These are phyloP conservation scores for Sugiyamaella xylanicola DNA, from an alignment of 1,139 yeast genomes.

Conservation along the genomic window DNA sequence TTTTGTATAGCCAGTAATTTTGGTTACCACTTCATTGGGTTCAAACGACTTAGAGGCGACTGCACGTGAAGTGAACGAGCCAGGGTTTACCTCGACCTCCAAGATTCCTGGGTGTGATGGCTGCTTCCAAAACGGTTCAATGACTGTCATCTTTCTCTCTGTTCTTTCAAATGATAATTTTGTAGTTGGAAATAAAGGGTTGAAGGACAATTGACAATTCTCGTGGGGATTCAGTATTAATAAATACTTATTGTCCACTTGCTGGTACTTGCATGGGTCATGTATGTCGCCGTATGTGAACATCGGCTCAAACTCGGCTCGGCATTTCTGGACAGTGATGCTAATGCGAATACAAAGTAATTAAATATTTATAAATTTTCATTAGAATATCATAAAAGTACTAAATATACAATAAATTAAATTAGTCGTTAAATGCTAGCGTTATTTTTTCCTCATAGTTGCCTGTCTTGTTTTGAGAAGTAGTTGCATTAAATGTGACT, in stretches of 20 bases:
- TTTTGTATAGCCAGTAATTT: conserved; percentile 16
- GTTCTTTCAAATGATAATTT: too few species aligned
- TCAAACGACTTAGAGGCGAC: not conserved
- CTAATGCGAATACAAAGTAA: too few species aligned
- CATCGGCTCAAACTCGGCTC: not conserved
- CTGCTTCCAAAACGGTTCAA: conserved; percentile 21
- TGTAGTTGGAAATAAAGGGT: too few species aligned
- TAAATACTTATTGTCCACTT: too few species aligned
- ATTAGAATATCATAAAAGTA: conserved; percentile 5
- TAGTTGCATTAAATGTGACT: conserved; percentile 15
- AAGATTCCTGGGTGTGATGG: conserved; percentile 20
- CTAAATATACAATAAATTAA: conserved; percentile 13
- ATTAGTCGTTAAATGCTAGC: not conserved
- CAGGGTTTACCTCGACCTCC: conserved; percentile 17
- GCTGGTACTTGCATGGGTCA: too few species aligned
- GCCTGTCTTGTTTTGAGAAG: conserved; percentile 19
- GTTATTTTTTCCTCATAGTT: not conserved
- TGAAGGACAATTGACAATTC: too few species aligned
- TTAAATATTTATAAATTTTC: too few species aligned
- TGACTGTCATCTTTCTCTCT: conserved; percentile 14
- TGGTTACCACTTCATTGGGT: conserved; percentile 11
- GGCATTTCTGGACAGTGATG: too few species aligned
- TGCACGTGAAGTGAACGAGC: conserved; percentile 19
- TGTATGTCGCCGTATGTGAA: not conserved
- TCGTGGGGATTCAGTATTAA: too few species aligned